Evolutionary conservation across 805 yeast species (phyloP).

Genomic region (Yarrowia keelungensis): DNA sequence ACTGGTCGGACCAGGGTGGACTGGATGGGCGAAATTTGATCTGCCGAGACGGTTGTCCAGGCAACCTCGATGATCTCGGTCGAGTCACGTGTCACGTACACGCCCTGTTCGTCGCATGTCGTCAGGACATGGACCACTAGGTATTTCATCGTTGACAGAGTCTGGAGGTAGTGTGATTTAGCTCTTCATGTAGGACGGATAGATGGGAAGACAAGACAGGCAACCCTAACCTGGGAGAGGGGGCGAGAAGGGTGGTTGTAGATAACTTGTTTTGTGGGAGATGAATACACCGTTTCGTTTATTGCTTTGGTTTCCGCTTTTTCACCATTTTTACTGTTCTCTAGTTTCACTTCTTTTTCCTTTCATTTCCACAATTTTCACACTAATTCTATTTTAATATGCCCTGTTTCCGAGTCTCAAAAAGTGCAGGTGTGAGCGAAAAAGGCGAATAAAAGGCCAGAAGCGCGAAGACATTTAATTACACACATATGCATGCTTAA

Average conservation of each 20-base stretch:
- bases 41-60: conserved; percentile 68
- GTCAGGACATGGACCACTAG: conserved; percentile 68
- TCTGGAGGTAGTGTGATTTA: background rate
- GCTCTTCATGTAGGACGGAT: background rate
- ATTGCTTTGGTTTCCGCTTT: too few species aligned
- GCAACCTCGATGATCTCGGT: conserved; percentile 71
- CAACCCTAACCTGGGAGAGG: conserved; percentile 1
- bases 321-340: too few species aligned
- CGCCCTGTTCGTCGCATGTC: conserved; percentile 70
- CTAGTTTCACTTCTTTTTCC: background rate
- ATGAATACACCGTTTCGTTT: too few species aligned
- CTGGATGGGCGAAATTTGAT: conserved; percentile 53
- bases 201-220: background rate
- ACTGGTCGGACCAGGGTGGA: conserved; percentile 64
- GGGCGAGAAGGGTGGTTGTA: too few species aligned
- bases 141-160: conserved; percentile 48
- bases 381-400: background rate
- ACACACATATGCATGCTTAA: background rate
- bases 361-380: background rate
- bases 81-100: conserved; percentile 67
- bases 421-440: conserved; percentile 9
- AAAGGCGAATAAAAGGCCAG: conserved; percentile 22
- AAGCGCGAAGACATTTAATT: background rate
- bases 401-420: background rate
- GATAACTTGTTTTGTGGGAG: too few species aligned